phyloP scores from a whole-genome alignment of 2,329 filamentous ascomycete genomes.

The Aspergillus sp. region DNA sequence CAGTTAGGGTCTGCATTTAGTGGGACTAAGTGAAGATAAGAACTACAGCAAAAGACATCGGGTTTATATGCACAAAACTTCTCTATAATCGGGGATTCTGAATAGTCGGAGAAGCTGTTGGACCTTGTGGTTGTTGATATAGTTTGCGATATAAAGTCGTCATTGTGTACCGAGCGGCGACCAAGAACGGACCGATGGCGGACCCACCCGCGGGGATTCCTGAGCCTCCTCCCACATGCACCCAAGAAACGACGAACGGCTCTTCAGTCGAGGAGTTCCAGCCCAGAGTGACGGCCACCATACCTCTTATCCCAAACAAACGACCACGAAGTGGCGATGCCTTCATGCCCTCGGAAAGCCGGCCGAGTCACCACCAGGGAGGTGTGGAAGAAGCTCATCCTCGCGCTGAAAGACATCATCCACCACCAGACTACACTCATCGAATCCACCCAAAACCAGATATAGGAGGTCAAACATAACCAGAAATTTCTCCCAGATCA shows the following conservation, averaged over 20 bases:
- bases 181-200: no score
- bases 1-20: no score
- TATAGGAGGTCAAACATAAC: slow-evolving; percentile 8
- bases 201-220: no score
- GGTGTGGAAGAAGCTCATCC: slow-evolving; percentile 4
- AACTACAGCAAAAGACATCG: no score
- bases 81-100: no score
- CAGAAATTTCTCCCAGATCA: slow-evolving; percentile 7
- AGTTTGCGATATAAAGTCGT: no score
- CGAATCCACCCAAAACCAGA: slow-evolving; percentile 1
- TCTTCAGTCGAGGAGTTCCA: slow-evolving; percentile 4
- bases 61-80: no score
- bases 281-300: slow-evolving; percentile 1
- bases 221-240: slow-evolving; percentile 7
- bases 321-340: not conserved
- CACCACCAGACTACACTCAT: not conserved
- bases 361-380: slow-evolving; percentile 1
- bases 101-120: no score
- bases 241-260: slow-evolving; percentile 3
- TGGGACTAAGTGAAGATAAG: no score
- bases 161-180: no score
- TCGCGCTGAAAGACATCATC: slow-evolving; percentile 1
- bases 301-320: not conserved
- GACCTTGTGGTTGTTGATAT: no score
- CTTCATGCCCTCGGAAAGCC: not conserved